phyloP scores from a whole-genome alignment of 768 basidiomycete genomes.

The Lentinula sp. region DNA sequence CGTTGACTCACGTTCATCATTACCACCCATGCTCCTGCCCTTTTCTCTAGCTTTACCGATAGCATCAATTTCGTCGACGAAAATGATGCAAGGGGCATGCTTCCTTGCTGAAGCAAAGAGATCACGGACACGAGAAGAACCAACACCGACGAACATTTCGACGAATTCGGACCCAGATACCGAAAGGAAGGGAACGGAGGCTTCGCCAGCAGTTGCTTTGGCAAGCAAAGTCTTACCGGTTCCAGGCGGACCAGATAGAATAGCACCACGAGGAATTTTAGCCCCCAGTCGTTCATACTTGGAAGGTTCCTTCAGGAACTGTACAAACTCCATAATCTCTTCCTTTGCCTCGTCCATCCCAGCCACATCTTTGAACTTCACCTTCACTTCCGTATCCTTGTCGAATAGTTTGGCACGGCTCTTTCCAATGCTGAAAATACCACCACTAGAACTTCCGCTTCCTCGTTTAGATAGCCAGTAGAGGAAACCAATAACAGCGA shows the following conservation, averaged over 20 bases:
- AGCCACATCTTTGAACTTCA: conserved; percentile 94
- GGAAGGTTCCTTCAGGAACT: conserved; percentile 93
- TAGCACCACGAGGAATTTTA: conserved; percentile 94
- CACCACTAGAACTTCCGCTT: conserved; percentile 63
- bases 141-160: conserved; percentile 99
- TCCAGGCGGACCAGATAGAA: conserved; percentile 93
- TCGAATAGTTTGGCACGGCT: conserved; percentile 93
- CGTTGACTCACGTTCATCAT: conserved; percentile 97
- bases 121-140: conserved; percentile 94
- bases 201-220: conserved; percentile 98
- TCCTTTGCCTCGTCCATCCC: conserved; percentile 99
- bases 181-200: conserved; percentile 94
- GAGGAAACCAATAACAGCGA: conserved; percentile 85
- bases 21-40: conserved; percentile 73
- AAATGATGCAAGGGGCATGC: conserved; percentile 97
- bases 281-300: conserved; percentile 96
- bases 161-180: conserved; percentile 99
- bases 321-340: conserved; percentile 99
- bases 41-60: conserved; percentile 91
- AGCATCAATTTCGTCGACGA: conserved; percentile 98
- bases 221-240: conserved; percentile 98
- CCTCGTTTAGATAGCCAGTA: conserved; percentile 82
- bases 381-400: conserved; percentile 90
- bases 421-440: conserved; percentile 97
- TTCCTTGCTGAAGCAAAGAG: conserved; percentile 97